Conservation (phyloP, 441 rosid genomes). For the Erysimum pusillum region DNA sequence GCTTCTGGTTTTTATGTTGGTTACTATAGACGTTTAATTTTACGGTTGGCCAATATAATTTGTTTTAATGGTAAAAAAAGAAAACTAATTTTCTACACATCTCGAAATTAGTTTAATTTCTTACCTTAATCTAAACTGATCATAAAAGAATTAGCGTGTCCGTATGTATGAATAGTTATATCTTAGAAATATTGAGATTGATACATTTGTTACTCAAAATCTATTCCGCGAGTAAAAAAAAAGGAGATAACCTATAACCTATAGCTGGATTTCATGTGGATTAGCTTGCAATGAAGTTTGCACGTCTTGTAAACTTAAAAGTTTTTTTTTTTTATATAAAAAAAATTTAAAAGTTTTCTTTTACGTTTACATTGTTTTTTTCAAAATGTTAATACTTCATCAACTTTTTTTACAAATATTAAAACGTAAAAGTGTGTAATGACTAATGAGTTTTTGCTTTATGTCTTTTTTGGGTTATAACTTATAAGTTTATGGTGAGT, state of each 20-base stretch:
- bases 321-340: too few species aligned
- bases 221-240: not conserved
- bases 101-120: not conserved
- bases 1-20: not conserved
- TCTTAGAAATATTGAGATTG: too few species aligned
- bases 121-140: not conserved
- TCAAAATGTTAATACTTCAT: too few species aligned
- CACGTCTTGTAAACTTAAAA: slow-evolving; percentile 27
- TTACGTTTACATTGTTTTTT: too few species aligned
- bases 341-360: too few species aligned
- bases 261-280: slow-evolving; percentile 41
- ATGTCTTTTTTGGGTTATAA: too few species aligned
- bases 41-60: not conserved
- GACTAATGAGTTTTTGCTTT: too few species aligned
- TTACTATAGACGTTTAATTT: not conserved
- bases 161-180: not conserved
- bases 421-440: too few species aligned
- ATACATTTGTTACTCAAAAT: not conserved
- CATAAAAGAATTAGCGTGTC: not conserved
- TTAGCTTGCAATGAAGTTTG: slow-evolving; percentile 35
- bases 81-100: not conserved
- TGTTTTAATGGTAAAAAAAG: not conserved
- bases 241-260: slow-evolving; percentile 3
- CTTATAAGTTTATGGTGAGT: too few species aligned
- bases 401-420: too few species aligned